A percentile compares a stretch with the other conserved stretches of the same genome.
phyloP scores from a whole-genome alignment of 345 rosid species.

The rapeseed (Brassica napus) region Da-Ae NC_063439.1:21480001-21480500 shows the following conservation, averaged over 20 bases:
- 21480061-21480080: neutral
- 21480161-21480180: neutral
- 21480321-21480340: neutral
- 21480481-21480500: too few species aligned
- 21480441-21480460: too few species aligned
- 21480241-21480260: neutral
- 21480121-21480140: neutral
- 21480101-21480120: neutral
- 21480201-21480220: neutral
- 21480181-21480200: neutral
- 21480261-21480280: neutral
- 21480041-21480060: neutral
- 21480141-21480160: neutral
- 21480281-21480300: neutral
- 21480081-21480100: neutral
- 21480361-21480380: too few species aligned
- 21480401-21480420: too few species aligned
- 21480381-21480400: too few species aligned
- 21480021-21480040: neutral
- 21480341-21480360: too few species aligned
- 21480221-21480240: neutral
- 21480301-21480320: neutral
- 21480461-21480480: too few species aligned
- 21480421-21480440: too few species aligned
- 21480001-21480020: slow-evolving; percentile 20